Evolutionary conservation across 352 stramenopile genomes (phyloP).

Genomic region (Globisporangium nunn): DNA sequence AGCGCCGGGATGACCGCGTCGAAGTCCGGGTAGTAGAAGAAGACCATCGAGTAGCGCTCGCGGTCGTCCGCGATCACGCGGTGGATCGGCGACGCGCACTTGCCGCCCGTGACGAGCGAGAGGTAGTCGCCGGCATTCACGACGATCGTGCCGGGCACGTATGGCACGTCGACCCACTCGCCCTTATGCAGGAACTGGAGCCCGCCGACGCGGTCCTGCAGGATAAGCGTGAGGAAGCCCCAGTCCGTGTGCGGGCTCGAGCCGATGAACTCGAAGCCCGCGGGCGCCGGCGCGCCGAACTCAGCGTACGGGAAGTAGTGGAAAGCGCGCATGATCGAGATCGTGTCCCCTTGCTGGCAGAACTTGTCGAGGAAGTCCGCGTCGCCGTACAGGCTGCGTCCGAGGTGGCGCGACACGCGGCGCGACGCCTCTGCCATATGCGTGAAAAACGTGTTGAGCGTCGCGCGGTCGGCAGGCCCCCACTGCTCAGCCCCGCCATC

Average conservation of each 20-base stretch:
- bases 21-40: constrained; percentile 84
- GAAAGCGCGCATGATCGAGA: constrained; percentile 82
- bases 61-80: constrained; percentile 62
- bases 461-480: constrained; percentile 21
- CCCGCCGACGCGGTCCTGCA: constrained; percentile 65
- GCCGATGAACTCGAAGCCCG: constrained; percentile 65
- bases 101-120: constrained; percentile 57
- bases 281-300: constrained; percentile 32
- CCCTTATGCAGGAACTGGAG: constrained; percentile 66
- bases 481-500: constrained; percentile 11
- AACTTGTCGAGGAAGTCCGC: constrained; percentile 49
- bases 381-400: constrained; percentile 41
- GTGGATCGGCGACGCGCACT: constrained; percentile 66
- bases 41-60: constrained; percentile 78
- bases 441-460: constrained; percentile 51
- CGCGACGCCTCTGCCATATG: constrained; percentile 49
- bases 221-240: constrained; percentile 79
- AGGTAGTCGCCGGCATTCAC: constrained; percentile 81
- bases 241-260: constrained; percentile 83
- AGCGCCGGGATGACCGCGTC: constrained; percentile 55
- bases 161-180: constrained; percentile 71
- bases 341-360: constrained; percentile 60
- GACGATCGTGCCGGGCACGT: constrained; percentile 62
- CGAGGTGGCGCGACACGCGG: constrained; percentile 39
- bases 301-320: constrained; percentile 79